These are phyloP conservation scores for Phoenix roebelenii DNA, from an alignment of 176 grass and related monocot species.

Conservation along the genomic window DNA sequence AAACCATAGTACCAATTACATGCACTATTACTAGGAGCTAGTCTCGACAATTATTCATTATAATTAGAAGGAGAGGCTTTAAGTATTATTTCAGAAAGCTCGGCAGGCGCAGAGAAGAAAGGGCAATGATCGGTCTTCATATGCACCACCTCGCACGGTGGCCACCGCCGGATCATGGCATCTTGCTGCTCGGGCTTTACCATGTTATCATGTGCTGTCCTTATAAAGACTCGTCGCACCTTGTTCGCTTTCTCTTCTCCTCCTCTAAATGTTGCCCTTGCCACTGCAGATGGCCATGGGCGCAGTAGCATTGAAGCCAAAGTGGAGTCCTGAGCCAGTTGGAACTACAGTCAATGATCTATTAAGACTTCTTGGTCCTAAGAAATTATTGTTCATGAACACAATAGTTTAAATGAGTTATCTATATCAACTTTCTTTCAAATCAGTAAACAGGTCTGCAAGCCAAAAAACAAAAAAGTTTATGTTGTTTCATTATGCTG, in stretches of 20 bases:
- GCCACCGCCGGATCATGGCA: constrained; percentile 42
- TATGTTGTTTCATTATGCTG: too few relatives aligned
- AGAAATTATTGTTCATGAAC: too few relatives aligned
- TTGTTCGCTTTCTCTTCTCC: not conserved
- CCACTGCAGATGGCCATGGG: constrained; percentile 19
- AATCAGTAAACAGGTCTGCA: too few relatives aligned
- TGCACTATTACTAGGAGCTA: too few relatives aligned
- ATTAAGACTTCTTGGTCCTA: too few relatives aligned
- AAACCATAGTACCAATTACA: too few relatives aligned
- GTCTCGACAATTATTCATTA: too few relatives aligned
- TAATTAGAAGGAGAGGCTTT: not conserved
- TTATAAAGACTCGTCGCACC: constrained; percentile 28
- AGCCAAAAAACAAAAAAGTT: too few relatives aligned
- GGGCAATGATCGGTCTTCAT: constrained; percentile 45
- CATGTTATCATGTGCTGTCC: constrained; percentile 27
- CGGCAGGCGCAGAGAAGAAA: constrained; percentile 53
- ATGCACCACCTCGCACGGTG: constrained; percentile 15
- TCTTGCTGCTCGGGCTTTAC: constrained; percentile 41
- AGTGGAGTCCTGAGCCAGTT: constrained; percentile 22
- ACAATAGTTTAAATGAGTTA: too few relatives aligned
- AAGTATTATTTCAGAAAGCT: constrained; percentile 30
- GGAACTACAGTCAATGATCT: too few relatives aligned
- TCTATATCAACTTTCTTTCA: too few relatives aligned
- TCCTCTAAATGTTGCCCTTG: constrained; percentile 2
- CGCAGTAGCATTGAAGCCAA: constrained; percentile 40